Evolutionary conservation across 495 filamentous ascomycete genomes (phyloP).

Genomic region (Talaromyces wortmannii): DNA sequence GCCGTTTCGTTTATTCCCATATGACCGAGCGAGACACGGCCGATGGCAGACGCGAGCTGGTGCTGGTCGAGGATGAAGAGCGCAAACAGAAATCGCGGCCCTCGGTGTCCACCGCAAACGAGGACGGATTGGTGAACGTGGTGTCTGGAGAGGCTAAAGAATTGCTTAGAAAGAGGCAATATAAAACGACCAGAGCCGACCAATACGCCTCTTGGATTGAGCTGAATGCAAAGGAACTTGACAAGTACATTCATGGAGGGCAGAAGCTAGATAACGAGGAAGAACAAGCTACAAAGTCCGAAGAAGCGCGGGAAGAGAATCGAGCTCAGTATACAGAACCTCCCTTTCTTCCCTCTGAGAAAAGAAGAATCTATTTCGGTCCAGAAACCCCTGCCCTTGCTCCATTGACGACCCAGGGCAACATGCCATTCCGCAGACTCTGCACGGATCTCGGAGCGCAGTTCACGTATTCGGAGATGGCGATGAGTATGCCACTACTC

Average conservation of each 20-base stretch:
- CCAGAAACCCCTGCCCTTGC: conserved; percentile 87
- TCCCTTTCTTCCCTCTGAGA: conserved; percentile 85
- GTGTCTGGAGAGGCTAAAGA: conserved; percentile 59
- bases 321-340: conserved; percentile 75
- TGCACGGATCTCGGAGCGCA: conserved; percentile 86
- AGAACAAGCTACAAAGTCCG: conserved; percentile 15
- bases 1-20: conserved; percentile 79
- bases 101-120: conserved; percentile 26
- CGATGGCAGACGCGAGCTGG: conserved; percentile 75
- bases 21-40: conserved; percentile 63
- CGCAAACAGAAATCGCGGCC: conserved; percentile 33
- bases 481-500: conserved; percentile 83
- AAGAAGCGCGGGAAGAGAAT: conserved; percentile 52
- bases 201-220: conserved; percentile 69
- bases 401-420: conserved; percentile 91
- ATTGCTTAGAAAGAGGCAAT: conserved; percentile 59
- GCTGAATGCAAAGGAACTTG: conserved; percentile 46
- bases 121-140: conserved; percentile 69
- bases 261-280: conserved; percentile 17
- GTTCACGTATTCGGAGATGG: conserved; percentile 97
- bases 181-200: conserved; percentile 63
- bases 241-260: conserved; percentile 36
- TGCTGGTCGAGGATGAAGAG: conserved; percentile 54
- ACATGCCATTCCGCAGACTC: conserved; percentile 90
- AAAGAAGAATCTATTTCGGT: conserved; percentile 86